A percentile compares a stretch with the other conserved stretches of the same genome.
These are phyloP conservation scores for Sporisorium graminicola DNA, from an alignment of 1,284 basidiomycete genomes.

Conservation along the genomic window DNA sequence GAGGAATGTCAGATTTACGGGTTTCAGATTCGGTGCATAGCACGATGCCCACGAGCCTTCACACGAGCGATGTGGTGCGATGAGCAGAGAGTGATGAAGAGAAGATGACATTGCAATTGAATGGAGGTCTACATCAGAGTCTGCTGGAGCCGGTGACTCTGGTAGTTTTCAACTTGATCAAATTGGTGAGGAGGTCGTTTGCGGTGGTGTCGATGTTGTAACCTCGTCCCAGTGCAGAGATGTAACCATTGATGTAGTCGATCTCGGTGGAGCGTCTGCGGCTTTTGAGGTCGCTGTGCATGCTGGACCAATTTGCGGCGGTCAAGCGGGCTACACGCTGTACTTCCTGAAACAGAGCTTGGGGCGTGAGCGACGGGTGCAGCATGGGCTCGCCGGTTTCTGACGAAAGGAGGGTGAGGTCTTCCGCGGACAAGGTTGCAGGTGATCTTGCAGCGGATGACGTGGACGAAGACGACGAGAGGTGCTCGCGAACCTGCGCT, in stretches of 20 bases:
- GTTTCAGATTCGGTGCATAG: not conserved
- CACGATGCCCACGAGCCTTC: not conserved
- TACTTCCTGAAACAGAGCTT: conserved; percentile 57
- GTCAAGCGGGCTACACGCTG: conserved; percentile 52
- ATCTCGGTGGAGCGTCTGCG: conserved; percentile 60
- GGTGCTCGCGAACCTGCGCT: conserved; percentile 55
- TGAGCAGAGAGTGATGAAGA: not conserved
- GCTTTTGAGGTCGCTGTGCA: conserved; percentile 60
- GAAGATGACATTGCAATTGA: not conserved
- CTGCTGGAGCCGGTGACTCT: conserved; percentile 37
- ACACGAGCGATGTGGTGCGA: not conserved
- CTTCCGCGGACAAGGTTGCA: conserved; percentile 12
- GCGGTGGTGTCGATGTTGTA: conserved; percentile 77
- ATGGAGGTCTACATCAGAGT: conserved; percentile 11
- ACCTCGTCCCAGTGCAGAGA: conserved; percentile 77
- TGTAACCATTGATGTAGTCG: conserved; percentile 87
- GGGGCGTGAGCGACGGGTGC: conserved; percentile 49
- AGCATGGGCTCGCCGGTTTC: conserved; percentile 55
- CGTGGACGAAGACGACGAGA: conserved; percentile 10
- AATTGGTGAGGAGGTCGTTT: conserved; percentile 76
- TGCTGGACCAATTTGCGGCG: conserved; percentile 61
- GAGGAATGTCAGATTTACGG: not conserved
- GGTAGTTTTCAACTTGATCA: conserved; percentile 74
- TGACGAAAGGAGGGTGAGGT: conserved; percentile 27
- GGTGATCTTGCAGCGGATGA: not conserved